Base-by-base conservation (phyloP, 2,329 filamentous ascomycete genomes). In the Scedosporium boydii region DNA sequence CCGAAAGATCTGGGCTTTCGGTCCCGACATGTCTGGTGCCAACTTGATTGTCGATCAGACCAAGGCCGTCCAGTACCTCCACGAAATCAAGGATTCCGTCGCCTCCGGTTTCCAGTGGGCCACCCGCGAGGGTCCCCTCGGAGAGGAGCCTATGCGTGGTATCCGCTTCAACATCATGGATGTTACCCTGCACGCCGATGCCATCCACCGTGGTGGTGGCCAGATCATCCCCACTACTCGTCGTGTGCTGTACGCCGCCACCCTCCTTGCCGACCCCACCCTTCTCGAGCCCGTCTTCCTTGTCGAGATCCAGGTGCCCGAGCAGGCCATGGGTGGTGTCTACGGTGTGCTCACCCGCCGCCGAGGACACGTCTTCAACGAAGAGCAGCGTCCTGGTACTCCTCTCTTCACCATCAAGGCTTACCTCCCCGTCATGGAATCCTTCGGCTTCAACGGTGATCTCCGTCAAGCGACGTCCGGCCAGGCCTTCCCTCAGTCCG, bases 91-190 rank as follows among this genome's bases (percentile, higher is more conserved):
- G 90, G 95, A 99, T 77, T 98, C 93, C 66, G 89, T 98, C 71
- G 93, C 98, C 75, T 98, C 95, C 71, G 95, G 95, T 88, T 99
- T 99, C 92, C 95, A 99, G 82, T 99, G 95, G 95, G 95, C 95
- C 70, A 91, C 91, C 72, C 89, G 93, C 76, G 95, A 99, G 86
- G 95, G 95, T 84, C 95, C 95, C 73, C 81, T 99, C 76, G 93
- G 90, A 71, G 95, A 99, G 82, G 95, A 99, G 87, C 95, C 95
- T 73, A 93, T 99, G 92, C 91, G 95, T 77, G 88, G 88, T 70
- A 80, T 96, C 79, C 91, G 95, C 83, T 99, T 96, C 87, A 99
- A 99, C 89, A 88, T 99, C 78, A 87, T 97, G 77, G 95, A 99
- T 90, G 95, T 99, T 72, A 99, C 95, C 73, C 91, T 99, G 67